Conservation (phyloP, 139 green algal genomes). For the Chlorella sorokiniana region DNA sequence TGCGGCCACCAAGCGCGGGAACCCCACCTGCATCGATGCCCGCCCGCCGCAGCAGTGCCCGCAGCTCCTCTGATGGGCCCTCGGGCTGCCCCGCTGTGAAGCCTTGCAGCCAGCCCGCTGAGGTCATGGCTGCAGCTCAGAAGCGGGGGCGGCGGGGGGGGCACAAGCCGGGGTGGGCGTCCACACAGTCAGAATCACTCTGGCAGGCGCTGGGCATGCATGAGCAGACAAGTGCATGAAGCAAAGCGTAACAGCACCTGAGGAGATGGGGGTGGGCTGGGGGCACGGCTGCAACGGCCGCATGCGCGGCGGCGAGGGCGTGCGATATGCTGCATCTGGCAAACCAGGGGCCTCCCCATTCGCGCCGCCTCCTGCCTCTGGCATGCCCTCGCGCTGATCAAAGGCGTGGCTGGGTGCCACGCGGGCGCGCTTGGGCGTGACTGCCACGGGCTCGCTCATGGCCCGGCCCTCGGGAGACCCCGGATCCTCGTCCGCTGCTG, state of each 20-base stretch:
- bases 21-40: background rate
- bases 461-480: background rate
- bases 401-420: too few species aligned
- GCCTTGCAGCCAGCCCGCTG: background rate
- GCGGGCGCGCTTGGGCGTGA: background rate
- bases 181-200: background rate
- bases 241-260: background rate
- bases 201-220: background rate
- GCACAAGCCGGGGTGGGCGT: background rate
- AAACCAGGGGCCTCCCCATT: background rate
- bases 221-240: background rate
- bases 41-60: background rate
- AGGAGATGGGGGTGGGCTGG: constrained; percentile 11
- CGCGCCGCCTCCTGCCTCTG: background rate
- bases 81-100: background rate
- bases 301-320: constrained; percentile 6
- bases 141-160: background rate
- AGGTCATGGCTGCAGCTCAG: constrained; percentile 4
- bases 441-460: background rate
- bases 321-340: background rate
- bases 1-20: too few species aligned
- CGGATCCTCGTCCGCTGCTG: background rate
- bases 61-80: background rate
- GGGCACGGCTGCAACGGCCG: background rate
- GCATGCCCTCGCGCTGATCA: too few species aligned